These are phyloP conservation scores for Aegilops tauschii DNA, from an alignment of 176 grass and related monocot species.

Conservation along the genomic window DNA sequence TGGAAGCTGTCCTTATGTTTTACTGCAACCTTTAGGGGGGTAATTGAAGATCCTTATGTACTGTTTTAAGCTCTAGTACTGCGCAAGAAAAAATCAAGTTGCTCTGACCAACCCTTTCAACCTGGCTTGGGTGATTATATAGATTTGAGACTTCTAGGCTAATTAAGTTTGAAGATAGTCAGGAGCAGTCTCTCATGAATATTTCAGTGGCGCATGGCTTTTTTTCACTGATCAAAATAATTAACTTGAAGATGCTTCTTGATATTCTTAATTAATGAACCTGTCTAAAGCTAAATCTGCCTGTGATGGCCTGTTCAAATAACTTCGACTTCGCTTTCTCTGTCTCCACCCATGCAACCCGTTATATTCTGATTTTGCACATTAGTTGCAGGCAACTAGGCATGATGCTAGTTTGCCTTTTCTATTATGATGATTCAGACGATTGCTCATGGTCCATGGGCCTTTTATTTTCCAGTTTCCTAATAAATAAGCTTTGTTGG, in stretches of 20 bases:
- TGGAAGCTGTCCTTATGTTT: background rate
- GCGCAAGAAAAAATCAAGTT: background rate
- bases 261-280: constrained; percentile 9
- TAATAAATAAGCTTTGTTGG: background rate
- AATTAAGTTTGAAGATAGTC: background rate
- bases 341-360: background rate
- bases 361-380: background rate
- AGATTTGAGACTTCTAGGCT: constrained; percentile 3
- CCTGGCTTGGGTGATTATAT: background rate
- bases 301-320: background rate
- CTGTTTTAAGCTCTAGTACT: background rate
- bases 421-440: background rate
- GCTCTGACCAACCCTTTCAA: background rate
- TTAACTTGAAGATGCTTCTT: background rate
- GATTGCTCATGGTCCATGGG: background rate
- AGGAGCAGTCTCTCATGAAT: background rate
- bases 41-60: background rate
- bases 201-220: background rate
- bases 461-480: background rate
- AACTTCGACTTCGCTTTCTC: background rate
- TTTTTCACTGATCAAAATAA: background rate
- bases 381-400: background rate
- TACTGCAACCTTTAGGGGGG: background rate
- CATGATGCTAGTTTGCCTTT: background rate
- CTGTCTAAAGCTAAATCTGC: constrained; percentile 6